Evolutionary conservation across 2,329 filamentous ascomycete species (phyloP).

Genomic region (Colletotrichum scovillei): DNA sequence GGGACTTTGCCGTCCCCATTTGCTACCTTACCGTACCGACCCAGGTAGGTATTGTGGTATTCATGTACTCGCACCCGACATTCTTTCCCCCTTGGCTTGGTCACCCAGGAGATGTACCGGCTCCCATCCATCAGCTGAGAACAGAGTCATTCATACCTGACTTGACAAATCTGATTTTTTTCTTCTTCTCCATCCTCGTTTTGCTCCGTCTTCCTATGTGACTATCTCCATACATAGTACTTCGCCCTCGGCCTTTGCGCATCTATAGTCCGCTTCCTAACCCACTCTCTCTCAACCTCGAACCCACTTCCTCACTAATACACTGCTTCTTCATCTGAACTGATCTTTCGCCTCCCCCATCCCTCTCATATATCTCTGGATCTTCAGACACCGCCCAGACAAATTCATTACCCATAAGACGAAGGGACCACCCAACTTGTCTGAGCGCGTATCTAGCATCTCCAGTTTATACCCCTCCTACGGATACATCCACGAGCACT

Average conservation of each 20-base stretch:
- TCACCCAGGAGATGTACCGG: conserved; percentile 29
- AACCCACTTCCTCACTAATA: conserved; percentile 25
- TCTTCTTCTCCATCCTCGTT: conserved; percentile 1
- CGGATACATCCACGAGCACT: conserved; percentile 1
- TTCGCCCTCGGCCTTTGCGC: neutral
- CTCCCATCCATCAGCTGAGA: conserved; percentile 28
- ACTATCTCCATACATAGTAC: neutral
- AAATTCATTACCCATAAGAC: conserved; percentile 10
- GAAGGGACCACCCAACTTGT: conserved; percentile 9
- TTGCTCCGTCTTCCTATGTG: conserved; percentile 3
- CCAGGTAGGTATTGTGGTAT: neutral
- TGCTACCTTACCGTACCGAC: neutral
- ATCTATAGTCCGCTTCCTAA: conserved; percentile 8
- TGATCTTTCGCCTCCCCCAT: neutral
- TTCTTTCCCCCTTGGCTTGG: conserved; percentile 22
- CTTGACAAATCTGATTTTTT: conserved; percentile 22
- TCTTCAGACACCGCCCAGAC: neutral
- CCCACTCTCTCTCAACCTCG: neutral
- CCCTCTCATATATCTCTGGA: neutral
- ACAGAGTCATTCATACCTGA: conserved; percentile 20
- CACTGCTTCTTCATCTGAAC: conserved; percentile 1
- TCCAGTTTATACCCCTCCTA: conserved; percentile 28
- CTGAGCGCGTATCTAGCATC: neutral
- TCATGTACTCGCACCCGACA: neutral
- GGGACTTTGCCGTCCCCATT: conserved; percentile 14